phyloP scores from a whole-genome alignment of 73 alveolate genomes.

The Diophrys sp. region DNA sequence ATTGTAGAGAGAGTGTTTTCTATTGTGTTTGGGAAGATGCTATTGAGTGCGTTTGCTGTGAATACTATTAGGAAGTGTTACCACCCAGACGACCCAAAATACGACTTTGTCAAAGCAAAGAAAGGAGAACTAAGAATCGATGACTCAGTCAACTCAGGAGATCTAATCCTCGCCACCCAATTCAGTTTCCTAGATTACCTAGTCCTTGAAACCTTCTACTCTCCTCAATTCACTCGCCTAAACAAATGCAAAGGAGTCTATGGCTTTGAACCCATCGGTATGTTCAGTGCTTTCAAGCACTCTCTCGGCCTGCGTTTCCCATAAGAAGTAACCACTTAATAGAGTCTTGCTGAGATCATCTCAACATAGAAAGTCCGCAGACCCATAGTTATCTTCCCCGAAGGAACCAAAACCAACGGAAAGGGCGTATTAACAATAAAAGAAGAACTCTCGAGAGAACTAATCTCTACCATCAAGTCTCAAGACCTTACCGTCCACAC shows the following conservation, averaged over 20 bases:
- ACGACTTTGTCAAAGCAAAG: background rate
- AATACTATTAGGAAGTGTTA: conserved; percentile 11
- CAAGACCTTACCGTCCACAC: conserved; percentile 14
- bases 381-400: conserved; percentile 49
- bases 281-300: conserved; percentile 6
- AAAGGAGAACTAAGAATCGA: conserved; percentile 17
- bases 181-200: conserved; percentile 21
- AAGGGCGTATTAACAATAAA: conserved; percentile 34
- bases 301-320: conserved; percentile 49
- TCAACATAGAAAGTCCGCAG: conserved; percentile 11
- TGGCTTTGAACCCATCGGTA: conserved; percentile 20
- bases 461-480: conserved; percentile 2
- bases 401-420: conserved; percentile 55
- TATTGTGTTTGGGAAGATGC: background rate
- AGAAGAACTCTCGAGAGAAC: conserved; percentile 4
- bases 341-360: conserved; percentile 1
- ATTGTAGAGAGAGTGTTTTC: background rate
- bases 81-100: background rate
- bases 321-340: conserved; percentile 12
- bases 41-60: background rate
- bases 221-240: conserved; percentile 23
- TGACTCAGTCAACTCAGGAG: conserved; percentile 16
- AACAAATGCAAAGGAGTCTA: background rate
- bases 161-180: conserved; percentile 25
- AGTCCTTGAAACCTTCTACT: conserved; percentile 23